Evolutionary conservation across 306 rosid genomes (phyloP).

Genomic region (Cicer pinnatifidum): DNA sequence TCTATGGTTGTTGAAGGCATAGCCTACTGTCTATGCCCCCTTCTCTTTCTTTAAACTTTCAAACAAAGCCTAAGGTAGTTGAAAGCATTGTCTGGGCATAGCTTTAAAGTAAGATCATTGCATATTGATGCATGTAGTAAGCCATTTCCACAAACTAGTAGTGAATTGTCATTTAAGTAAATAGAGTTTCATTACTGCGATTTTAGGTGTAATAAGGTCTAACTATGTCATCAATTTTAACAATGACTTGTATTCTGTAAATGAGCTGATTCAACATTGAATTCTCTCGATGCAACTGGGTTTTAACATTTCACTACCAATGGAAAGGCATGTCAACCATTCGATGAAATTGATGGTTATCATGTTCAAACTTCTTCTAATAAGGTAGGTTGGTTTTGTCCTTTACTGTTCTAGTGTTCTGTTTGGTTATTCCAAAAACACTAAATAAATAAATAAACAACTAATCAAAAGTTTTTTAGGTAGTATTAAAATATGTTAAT

Average conservation of each 20-base stretch:
- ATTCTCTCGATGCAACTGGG: background rate
- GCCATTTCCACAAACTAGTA: background rate
- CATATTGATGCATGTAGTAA: background rate
- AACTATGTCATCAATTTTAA: background rate
- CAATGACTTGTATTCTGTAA: no score
- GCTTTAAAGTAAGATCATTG: no score
- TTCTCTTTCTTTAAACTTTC: no score
- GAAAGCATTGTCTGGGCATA: no score
- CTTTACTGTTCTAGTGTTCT: constrained; percentile 3
- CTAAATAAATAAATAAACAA: background rate
- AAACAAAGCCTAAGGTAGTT: no score
- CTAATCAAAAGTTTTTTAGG: background rate
- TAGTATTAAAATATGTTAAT: background rate
- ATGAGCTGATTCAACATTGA: background rate
- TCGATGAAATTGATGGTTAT: constrained; percentile 25
- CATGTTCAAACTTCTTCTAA: constrained; percentile 24
- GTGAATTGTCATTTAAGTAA: background rate
- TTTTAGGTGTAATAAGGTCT: background rate
- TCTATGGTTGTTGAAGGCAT: no score
- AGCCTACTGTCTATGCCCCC: no score
- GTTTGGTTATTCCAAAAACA: constrained; percentile 16
- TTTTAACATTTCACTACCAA: no score
- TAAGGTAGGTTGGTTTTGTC: constrained; percentile 35
- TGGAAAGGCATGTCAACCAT: no score
- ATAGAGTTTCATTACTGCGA: background rate